Base-by-base conservation (phyloP, 2,329 filamentous ascomycete species). In the Beauveria sp. region DNA sequence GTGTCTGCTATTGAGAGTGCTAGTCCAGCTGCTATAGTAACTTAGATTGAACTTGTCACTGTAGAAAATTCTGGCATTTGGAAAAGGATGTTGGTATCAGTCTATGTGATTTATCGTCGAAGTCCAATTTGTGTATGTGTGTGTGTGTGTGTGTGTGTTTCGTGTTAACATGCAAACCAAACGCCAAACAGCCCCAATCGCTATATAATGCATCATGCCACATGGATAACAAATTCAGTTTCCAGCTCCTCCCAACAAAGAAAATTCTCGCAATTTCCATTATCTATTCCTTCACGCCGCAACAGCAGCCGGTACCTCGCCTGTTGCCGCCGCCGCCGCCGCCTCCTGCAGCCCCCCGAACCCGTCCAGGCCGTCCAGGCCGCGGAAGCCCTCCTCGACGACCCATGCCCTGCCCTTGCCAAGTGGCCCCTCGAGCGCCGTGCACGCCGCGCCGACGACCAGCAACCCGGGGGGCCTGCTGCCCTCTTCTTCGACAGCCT, bases 391-490 rank as follows among this genome's bases (percentile, higher is more conserved):
- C 53, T 97, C 93, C 72, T 97, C 92, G 0, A 96, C 90, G 0
- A 82, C 77, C 93, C 93, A 97, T 62, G 85, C 85, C 68, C 85
- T 81, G 2, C 81, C 82, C 62, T 76, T 77, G 42, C 83, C 79
- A 20, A 77, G 76, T 24, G 80, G 77, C 1, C 57, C 62, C 65
- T 87, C 82, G 62, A 98, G 74, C 5, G 91, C 90, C 69, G 91
- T 88, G 68, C 95, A 99, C 3, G 91, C 90, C 51, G 82, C 79
- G 0, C 95, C 95, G 0, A 96, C 87, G 0, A 98, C 91, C 34
- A 99, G 76, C 63, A 99, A 73, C 0, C 95, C 95, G 0, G 95
- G 95, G 16, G 95, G 95, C 42, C 93, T 80, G 67, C 89, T 95
- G 0, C 95, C 95, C 70, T 96, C 91, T 55, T 90, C 86, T 72